Evolutionary conservation across 108 stramenopile genomes (phyloP), one percentile per base, ranked within the genome.

Genomic region (Nitzschia sp.): DNA sequence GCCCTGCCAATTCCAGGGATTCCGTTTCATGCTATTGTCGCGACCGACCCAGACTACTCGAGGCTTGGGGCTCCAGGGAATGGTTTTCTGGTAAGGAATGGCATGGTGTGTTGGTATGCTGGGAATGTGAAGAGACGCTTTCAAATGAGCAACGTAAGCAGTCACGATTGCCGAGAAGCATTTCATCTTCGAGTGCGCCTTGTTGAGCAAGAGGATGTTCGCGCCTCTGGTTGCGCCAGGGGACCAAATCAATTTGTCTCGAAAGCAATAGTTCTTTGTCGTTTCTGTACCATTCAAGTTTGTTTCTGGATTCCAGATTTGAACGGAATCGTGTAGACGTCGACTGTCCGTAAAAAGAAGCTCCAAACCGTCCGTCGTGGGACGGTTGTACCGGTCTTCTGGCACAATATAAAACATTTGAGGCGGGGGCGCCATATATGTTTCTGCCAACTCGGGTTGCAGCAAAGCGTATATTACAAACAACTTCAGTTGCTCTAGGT

Each of bases 111-210:
- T 54, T 18, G 73, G 73, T 47, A 74, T 32, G 5, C 18, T 66
- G 21, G 73, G 65, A 25, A 74, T 66, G 38, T 56, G 65, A 54
- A 74, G 35, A 2, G 73, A 35, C 15, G 73, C 65, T 51, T 66
- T 74, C 5, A 74, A 32, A 36, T 74, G 46, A 4, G 65, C 65
- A 18, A 65, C 66, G 31, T 68, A 74, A 2, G 73, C 51, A 23
- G 56, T 66, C n/a, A 74, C 46, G n/a, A 74, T 68, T 53, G 66
- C 56, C 24, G 73, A 74, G 26, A 66, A 74, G 65, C 73, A 74
- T 19, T 46, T 30, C n/a, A 17, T 36, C 5, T 59, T 4, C 17
- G 54, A 1, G 42, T 74, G 73, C 17, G 17, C n/a, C 17, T 45
- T 24, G 38, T 74, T 74, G 5, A 68, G 31, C 28, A 74, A 51